A percentile compares a stretch with the other conserved stretches of the same genome.
phyloP scores from a whole-genome alignment of 495 filamentous ascomycete genomes.

The Aspergillus homomorphus region DNA sequence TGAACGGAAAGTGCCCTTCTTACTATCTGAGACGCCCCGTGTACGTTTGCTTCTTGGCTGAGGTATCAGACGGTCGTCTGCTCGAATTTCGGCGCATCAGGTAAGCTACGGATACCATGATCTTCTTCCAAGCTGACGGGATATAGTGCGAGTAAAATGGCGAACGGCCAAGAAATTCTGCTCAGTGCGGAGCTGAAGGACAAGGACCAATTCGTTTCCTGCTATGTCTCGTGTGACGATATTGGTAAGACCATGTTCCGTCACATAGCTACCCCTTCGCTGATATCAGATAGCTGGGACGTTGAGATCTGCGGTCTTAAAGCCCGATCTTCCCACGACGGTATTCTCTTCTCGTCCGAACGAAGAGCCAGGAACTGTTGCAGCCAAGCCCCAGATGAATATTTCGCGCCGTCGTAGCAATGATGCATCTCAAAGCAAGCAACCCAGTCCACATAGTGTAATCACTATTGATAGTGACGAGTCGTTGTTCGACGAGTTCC shows the following conservation, averaged over 20 bases:
- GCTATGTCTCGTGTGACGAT: slow-evolving; percentile 82
- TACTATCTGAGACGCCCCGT: slow-evolving; percentile 61
- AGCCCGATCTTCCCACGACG: slow-evolving; percentile 56
- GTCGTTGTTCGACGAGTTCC: slow-evolving; percentile 54
- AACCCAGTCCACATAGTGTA: slow-evolving; percentile 6
- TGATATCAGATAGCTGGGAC: slow-evolving; percentile 65
- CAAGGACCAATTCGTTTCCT: slow-evolving; percentile 58
- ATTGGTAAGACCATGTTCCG: slow-evolving; percentile 54
- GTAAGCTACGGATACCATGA: slow-evolving; percentile 28
- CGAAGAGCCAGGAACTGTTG: background rate
- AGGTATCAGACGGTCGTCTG: slow-evolving; percentile 70
- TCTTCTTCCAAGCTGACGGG: slow-evolving; percentile 16
- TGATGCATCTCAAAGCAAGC: slow-evolving; percentile 10
- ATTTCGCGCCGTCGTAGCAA: slow-evolving; percentile 7
- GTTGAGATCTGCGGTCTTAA: slow-evolving; percentile 55
- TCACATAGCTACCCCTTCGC: background rate
- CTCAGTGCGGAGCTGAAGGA: slow-evolving; percentile 58
- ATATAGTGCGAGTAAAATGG: slow-evolving; percentile 61
- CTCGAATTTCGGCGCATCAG: slow-evolving; percentile 75
- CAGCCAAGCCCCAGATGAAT: slow-evolving; percentile 8
- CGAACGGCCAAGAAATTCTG: slow-evolving; percentile 57
- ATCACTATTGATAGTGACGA: slow-evolving; percentile 58
- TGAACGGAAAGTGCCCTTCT: slow-evolving; percentile 62
- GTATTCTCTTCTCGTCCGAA: slow-evolving; percentile 45
- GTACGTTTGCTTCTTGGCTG: slow-evolving; percentile 70